Conservation (phyloP, 225 moss, liverwort and hornwort genomes). For the Physcomitrium patens region DNA sequence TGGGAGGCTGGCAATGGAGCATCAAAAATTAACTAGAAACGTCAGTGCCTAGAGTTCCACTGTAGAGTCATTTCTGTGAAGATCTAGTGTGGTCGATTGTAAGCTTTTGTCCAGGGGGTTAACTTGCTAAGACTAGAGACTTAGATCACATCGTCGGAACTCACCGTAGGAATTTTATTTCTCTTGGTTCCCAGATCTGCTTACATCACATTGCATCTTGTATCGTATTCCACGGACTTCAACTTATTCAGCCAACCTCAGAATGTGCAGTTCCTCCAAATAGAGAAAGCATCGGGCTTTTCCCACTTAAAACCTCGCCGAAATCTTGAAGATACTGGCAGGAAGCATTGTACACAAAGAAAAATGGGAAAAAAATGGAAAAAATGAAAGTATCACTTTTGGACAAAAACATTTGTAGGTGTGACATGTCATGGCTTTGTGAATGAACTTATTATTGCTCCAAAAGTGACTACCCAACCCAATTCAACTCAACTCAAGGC, state of each 20-base stretch:
- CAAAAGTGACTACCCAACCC: too few species aligned
- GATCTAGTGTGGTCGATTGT: conserved; percentile 18
- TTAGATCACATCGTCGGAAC: conserved; percentile 20
- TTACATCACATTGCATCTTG: conserved; percentile 25
- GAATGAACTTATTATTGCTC: too few species aligned
- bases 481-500: too few species aligned
- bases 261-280: conserved; percentile 7
- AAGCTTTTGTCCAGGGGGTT: neutral
- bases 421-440: too few species aligned
- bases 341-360: too few species aligned
- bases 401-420: too few species aligned
- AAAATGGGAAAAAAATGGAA: too few species aligned
- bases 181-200: conserved; percentile 5
- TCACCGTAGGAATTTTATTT: neutral
- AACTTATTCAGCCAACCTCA: conserved; percentile 18
- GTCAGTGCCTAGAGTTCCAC: conserved; percentile 1
- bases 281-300: neutral
- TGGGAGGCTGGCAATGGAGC: conserved; percentile 78
- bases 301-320: too few species aligned
- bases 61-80: neutral
- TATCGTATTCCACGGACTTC: conserved; percentile 3
- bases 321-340: too few species aligned
- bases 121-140: neutral
- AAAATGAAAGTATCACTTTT: too few species aligned
- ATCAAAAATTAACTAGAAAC: conserved; percentile 40